These are phyloP conservation scores for Penicillium frequentans DNA, from an alignment of 2,329 filamentous ascomycete genomes.

Conservation along the genomic window DNA sequence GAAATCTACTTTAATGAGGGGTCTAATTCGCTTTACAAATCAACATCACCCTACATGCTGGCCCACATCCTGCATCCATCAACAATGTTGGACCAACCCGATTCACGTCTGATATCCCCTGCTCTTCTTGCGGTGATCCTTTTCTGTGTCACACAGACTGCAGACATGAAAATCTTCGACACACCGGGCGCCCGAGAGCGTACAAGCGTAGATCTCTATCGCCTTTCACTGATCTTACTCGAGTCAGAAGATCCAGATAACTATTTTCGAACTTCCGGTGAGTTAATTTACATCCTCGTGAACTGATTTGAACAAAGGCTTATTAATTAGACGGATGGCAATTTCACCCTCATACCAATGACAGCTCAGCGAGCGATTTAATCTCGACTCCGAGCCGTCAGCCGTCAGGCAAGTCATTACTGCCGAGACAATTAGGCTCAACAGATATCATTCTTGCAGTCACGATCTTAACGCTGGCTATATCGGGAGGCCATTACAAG, in stretches of 20 bases:
- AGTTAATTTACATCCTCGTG: background rate
- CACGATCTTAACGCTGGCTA: constrained; percentile 47
- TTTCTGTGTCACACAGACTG: constrained; percentile 51
- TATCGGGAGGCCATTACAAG: constrained; percentile 52
- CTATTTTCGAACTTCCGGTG: constrained; percentile 18
- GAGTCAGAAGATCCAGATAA: constrained; percentile 26
- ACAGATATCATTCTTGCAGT: constrained; percentile 49
- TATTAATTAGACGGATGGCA: constrained; percentile 14
- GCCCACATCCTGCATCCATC: constrained; percentile 49
- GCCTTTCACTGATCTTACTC: constrained; percentile 37
- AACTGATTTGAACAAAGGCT: background rate
- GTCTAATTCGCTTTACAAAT: constrained; percentile 45
- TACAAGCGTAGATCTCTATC: constrained; percentile 28
- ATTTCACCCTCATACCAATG: constrained; percentile 8
- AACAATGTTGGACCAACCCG: constrained; percentile 43
- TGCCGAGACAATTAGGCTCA: constrained; percentile 15
- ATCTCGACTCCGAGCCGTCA: constrained; percentile 10
- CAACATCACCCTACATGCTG: constrained; percentile 51
- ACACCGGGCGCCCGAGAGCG: constrained; percentile 43
- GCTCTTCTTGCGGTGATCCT: constrained; percentile 51
- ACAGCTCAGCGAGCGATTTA: background rate
- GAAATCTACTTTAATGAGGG: constrained; percentile 51
- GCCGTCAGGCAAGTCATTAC: constrained; percentile 13
- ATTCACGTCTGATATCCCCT: constrained; percentile 45
- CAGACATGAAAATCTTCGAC: constrained; percentile 46